These are phyloP conservation scores for Trichothecium sympodiale DNA, from an alignment of 2,329 filamentous ascomycete species.

Conservation along the genomic window DNA sequence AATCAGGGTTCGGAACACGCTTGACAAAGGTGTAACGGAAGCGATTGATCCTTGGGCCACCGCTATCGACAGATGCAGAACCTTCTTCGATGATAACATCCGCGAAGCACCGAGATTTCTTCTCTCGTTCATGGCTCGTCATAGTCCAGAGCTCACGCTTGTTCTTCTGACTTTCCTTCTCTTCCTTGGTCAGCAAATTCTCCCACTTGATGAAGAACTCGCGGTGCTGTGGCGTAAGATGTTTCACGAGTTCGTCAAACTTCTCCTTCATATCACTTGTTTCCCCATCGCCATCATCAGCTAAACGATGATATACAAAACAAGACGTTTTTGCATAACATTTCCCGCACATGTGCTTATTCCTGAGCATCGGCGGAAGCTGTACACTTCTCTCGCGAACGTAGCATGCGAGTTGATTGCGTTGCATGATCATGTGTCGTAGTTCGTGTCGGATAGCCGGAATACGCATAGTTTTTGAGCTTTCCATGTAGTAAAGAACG, in stretches of 20 bases:
- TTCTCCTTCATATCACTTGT: conserved; percentile 70
- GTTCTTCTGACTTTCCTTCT: conserved; percentile 78
- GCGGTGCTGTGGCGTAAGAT: conserved; percentile 63
- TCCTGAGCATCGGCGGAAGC: conserved; percentile 77
- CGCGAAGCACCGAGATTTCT: conserved; percentile 79
- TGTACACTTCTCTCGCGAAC: conserved; percentile 69
- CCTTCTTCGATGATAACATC: conserved; percentile 75
- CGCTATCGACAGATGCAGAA: conserved; percentile 57
- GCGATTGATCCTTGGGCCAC: conserved; percentile 77
- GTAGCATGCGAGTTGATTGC: conserved; percentile 79
- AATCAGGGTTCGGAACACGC: conserved; percentile 44
- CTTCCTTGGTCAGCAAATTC: conserved; percentile 82
- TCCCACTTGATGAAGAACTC: conserved; percentile 96
- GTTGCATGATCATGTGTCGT: conserved; percentile 91
- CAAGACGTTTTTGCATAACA: conserved; percentile 89
- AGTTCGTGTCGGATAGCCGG: conserved; percentile 80
- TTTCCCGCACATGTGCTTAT: conserved; percentile 67
- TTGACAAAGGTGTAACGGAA: conserved; percentile 82
- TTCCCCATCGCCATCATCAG: conserved; percentile 72
- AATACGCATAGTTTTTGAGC: conserved; percentile 73
- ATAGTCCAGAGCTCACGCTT: conserved; percentile 93
- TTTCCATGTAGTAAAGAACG: conserved; percentile 91
- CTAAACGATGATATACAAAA: conserved; percentile 86
- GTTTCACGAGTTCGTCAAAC: conserved; percentile 70
- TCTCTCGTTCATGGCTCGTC: conserved; percentile 79